A percentile compares a stretch with the other conserved stretches of the same genome.
These are phyloP conservation scores for Hyaloperonospora brassicae DNA, from an alignment of 352 stramenopile species.

Conservation along the genomic window DNA sequence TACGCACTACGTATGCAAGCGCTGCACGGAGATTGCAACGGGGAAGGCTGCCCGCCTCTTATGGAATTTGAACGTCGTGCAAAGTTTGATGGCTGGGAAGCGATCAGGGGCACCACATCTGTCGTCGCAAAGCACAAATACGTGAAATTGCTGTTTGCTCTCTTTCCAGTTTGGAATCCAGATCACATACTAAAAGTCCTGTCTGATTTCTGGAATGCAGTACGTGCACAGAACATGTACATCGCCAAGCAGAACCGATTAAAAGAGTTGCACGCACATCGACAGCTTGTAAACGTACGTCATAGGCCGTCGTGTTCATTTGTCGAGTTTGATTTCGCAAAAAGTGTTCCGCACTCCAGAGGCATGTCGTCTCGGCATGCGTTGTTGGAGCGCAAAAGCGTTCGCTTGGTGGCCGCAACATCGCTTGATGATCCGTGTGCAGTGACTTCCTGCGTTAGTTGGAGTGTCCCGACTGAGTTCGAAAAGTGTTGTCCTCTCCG, in stretches of 20 bases:
- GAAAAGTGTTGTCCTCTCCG: slow-evolving; percentile 61
- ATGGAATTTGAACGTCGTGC: slow-evolving; percentile 62
- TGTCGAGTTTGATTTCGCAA: slow-evolving; percentile 60
- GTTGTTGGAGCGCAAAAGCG: slow-evolving; percentile 44
- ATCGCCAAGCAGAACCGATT: slow-evolving; percentile 20
- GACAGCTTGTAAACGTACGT: slow-evolving; percentile 28
- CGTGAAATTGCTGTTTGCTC: slow-evolving; percentile 65
- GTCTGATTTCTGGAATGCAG: slow-evolving; percentile 28
- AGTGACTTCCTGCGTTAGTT: slow-evolving; percentile 51
- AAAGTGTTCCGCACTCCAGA: slow-evolving; percentile 37
- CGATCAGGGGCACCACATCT: slow-evolving; percentile 41
- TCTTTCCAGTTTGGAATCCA: slow-evolving; percentile 69
- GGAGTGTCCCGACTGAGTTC: slow-evolving; percentile 49
- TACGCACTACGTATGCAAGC: slow-evolving; percentile 75
- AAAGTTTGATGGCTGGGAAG: slow-evolving; percentile 72
- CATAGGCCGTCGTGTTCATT: slow-evolving; percentile 29
- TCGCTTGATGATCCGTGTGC: slow-evolving; percentile 57
- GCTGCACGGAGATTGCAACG: slow-evolving; percentile 59
- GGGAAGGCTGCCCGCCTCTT: slow-evolving; percentile 42
- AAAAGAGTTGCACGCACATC: slow-evolving; percentile 15
- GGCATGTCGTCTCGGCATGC: slow-evolving; percentile 36
- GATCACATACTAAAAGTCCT: slow-evolving; percentile 43
- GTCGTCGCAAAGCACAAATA: slow-evolving; percentile 58
- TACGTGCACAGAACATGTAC: slow-evolving; percentile 22
- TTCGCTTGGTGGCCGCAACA: slow-evolving; percentile 43